Conservation (phyloP, 768 basidiomycete species). For the Roridomyces roridus region DNA sequence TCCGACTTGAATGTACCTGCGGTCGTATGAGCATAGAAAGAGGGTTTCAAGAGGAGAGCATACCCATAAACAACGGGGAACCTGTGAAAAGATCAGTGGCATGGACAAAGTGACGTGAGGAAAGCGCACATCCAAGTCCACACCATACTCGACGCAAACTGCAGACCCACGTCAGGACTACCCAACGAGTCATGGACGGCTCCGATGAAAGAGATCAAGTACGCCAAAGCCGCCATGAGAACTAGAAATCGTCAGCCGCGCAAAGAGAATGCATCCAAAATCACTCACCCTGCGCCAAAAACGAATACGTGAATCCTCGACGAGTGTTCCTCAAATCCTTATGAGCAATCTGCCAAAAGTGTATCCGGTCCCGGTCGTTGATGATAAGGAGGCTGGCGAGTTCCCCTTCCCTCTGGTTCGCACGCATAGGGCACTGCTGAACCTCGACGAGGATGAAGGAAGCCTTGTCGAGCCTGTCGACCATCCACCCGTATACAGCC, state of each 20-base stretch:
- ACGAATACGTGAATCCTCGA: conserved; percentile 18
- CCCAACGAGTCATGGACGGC: conserved; percentile 16
- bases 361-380: conserved; percentile 1
- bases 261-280: background rate
- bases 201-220: conserved; percentile 20
- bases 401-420: conserved; percentile 16
- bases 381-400: conserved; percentile 16
- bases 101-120: background rate
- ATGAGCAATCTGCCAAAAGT: conserved; percentile 16
- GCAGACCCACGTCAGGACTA: conserved; percentile 14
- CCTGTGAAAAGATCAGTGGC: background rate
- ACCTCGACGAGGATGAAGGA: conserved; percentile 12
- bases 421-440: conserved; percentile 24
- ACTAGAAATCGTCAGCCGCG: conserved; percentile 1
- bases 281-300: conserved; percentile 17
- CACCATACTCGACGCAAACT: conserved; percentile 23
- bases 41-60: background rate
- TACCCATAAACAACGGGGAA: conserved; percentile 23
- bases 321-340: conserved; percentile 23
- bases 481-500: conserved; percentile 9
- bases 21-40: background rate
- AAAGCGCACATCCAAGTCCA: conserved; percentile 24
- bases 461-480: background rate
- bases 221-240: conserved; percentile 16
- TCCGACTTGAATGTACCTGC: conserved; percentile 17